Conservation (phyloP, 805 yeast species). For the Ogataea methylovora region DNA sequence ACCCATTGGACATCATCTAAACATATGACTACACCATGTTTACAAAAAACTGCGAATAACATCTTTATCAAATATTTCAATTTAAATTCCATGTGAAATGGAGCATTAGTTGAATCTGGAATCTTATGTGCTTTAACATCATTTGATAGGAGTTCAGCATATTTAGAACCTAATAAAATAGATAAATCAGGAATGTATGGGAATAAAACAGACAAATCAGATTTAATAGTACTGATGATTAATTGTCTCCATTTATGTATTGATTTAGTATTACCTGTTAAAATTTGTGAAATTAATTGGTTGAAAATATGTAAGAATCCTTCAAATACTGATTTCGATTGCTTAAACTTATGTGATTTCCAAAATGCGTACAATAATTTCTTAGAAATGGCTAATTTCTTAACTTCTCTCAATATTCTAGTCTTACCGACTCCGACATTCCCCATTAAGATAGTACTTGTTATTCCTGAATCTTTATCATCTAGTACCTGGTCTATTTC, state of each 20-base stretch:
- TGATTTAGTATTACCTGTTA: slow-evolving; percentile 27
- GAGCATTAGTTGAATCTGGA: slow-evolving; percentile 9
- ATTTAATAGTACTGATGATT: slow-evolving; percentile 29
- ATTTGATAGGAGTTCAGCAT: slow-evolving; percentile 19
- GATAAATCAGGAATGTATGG: slow-evolving; percentile 37
- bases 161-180: slow-evolving; percentile 34
- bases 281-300: slow-evolving; percentile 31
- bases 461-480: slow-evolving; percentile 12
- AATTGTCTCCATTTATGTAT: slow-evolving; percentile 33
- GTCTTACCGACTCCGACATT: slow-evolving; percentile 40
- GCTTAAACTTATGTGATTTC: slow-evolving; percentile 20
- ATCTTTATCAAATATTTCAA: slow-evolving; percentile 35
- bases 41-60: slow-evolving; percentile 32
- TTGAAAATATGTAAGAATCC: slow-evolving; percentile 15
- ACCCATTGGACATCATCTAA: slow-evolving; percentile 42
- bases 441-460: slow-evolving; percentile 28
- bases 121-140: background rate
- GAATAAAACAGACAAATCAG: slow-evolving; percentile 34
- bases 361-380: slow-evolving; percentile 25
- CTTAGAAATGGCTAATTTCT: slow-evolving; percentile 24
- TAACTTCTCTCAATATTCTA: slow-evolving; percentile 31
- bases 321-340: slow-evolving; percentile 10
- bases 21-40: slow-evolving; percentile 35
- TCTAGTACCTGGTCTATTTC: slow-evolving; percentile 16
- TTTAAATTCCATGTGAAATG: slow-evolving; percentile 29